A percentile compares a stretch with the other conserved stretches of the same genome.
Conservation (phyloP, 345 rosid genomes). For the Hevea brasiliensis region DNA sequence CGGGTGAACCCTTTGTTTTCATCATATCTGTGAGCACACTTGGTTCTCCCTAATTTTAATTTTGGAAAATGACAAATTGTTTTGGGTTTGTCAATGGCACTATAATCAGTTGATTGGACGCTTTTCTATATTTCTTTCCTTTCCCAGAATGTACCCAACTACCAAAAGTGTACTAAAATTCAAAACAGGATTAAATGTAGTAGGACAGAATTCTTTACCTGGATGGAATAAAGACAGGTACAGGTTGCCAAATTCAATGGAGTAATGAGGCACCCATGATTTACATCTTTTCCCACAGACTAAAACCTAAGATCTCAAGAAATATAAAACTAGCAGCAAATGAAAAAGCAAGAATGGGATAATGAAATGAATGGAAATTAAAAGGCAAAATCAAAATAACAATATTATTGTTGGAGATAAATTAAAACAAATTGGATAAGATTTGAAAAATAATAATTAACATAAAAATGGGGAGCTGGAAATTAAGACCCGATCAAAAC, state of each 20-base stretch:
- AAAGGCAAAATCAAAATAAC: no score
- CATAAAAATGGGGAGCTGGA: not conserved
- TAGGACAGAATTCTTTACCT: constrained; percentile 7
- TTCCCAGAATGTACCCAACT: not conserved
- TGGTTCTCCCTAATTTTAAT: not conserved
- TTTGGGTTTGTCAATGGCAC: not conserved
- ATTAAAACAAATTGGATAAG: not conserved
- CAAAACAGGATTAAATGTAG: not conserved
- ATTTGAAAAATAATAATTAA: not conserved
- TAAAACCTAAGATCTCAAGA: not conserved
- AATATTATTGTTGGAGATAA: not conserved
- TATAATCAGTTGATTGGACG: not conserved
- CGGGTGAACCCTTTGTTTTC: not conserved
- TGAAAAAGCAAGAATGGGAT: not conserved
- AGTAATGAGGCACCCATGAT: constrained; percentile 13
- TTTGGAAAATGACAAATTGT: not conserved
- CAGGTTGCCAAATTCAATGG: constrained; percentile 5
- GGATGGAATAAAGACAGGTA: constrained; percentile 2
- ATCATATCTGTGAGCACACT: not conserved
- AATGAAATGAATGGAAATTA: not conserved
- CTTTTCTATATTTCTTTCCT: not conserved
- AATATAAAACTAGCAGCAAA: not conserved
- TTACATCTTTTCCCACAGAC: not conserved
- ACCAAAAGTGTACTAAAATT: not conserved
- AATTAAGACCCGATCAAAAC: not conserved